Evolutionary conservation across 805 yeast genomes (phyloP).

Genomic region (Candida corydali): DNA sequence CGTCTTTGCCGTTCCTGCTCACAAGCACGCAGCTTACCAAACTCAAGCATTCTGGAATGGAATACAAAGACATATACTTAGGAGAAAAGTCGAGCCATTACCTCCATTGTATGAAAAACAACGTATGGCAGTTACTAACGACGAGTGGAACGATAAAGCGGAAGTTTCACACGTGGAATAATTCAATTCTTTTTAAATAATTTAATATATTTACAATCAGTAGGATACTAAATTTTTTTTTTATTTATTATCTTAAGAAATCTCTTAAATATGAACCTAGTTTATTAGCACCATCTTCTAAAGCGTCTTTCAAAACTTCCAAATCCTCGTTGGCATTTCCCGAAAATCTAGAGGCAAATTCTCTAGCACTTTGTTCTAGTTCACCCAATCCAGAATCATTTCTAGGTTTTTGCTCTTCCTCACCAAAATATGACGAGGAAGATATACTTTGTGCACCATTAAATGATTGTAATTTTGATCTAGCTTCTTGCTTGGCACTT

Average conservation of each 20-base stretch:
- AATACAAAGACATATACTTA: constrained; percentile 44
- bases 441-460: constrained; percentile 88
- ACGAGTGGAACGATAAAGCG: constrained; percentile 61
- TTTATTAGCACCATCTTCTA: constrained; percentile 91
- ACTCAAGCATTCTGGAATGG: constrained; percentile 31
- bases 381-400: constrained; percentile 27
- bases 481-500: constrained; percentile 73
- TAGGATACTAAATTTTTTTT: not conserved
- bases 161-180: constrained; percentile 49
- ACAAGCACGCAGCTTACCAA: constrained; percentile 48
- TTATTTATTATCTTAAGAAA: constrained; percentile 46
- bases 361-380: constrained; percentile 56
- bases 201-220: not conserved
- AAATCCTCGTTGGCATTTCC: constrained; percentile 85
- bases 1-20: constrained; percentile 59
- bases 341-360: constrained; percentile 62
- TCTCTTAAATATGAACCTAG: constrained; percentile 83
- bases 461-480: constrained; percentile 72
- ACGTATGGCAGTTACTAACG: constrained; percentile 56
- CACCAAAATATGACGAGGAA: constrained; percentile 89
- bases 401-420: constrained; percentile 48
- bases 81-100: constrained; percentile 41
- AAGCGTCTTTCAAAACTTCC: constrained; percentile 81
- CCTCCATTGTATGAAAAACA: constrained; percentile 56
- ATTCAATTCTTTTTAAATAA: not conserved